phyloP scores from a whole-genome alignment of 345 rosid genomes.

The Linum usitatissimum region DNA sequence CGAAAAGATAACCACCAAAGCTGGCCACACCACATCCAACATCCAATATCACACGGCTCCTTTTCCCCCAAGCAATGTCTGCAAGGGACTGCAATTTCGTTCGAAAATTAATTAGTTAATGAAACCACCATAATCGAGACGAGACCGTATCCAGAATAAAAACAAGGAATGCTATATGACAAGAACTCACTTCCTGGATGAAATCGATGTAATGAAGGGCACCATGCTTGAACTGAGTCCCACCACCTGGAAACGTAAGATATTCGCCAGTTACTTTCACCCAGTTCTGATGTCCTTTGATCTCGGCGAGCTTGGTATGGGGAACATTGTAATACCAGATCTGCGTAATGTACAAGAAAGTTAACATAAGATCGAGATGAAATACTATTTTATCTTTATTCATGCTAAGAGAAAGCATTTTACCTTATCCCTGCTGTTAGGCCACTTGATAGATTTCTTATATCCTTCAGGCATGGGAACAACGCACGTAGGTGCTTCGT shows the following conservation, averaged over 20 bases:
- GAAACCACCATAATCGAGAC: background rate
- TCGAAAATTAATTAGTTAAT: background rate
- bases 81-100: background rate
- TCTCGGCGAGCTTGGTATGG: conserved; percentile 1
- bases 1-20: conserved; percentile 3
- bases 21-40: conserved; percentile 5
- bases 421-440: conserved; percentile 12
- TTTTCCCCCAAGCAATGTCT: conserved; percentile 5
- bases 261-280: conserved; percentile 2
- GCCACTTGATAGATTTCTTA: conserved; percentile 3
- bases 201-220: conserved; percentile 5
- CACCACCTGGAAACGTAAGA: conserved; percentile 5
- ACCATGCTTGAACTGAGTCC: conserved; percentile 4
- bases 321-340: conserved; percentile 6
- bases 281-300: conserved; percentile 3
- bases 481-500: conserved; percentile 6
- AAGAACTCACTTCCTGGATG: background rate
- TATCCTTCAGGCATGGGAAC: conserved; percentile 4
- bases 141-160: background rate
- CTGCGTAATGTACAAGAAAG: background rate
- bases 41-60: conserved; percentile 4
- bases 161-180: background rate
- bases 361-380: background rate
- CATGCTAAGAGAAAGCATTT: background rate
- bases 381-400: background rate